Base-by-base conservation (phyloP, 768 basidiomycete genomes). In the Leccinellum rugosiceps region DNA sequence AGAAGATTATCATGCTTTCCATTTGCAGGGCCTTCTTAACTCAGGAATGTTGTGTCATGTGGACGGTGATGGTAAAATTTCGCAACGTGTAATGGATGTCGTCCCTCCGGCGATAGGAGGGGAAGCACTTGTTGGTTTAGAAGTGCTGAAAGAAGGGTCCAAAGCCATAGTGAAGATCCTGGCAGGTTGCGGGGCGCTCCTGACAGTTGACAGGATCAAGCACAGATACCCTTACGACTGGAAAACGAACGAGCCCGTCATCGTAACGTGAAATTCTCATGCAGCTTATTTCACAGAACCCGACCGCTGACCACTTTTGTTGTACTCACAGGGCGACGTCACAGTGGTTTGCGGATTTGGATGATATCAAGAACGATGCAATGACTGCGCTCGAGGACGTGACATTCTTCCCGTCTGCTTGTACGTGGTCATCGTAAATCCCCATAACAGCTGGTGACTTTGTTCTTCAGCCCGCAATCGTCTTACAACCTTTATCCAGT, bases 151-250 rank as follows among this genome's bases (percentile, higher is more conserved):
- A n/a, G 82, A 78, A 8, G 96, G 94, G 0, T 83, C 82, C 6
- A 83, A 80, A 58, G 80, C 79, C 17, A 77, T 96, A 45, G 80
- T 94, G 8, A 73, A 78, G 35, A 65, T 94, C 9, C 70, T 98
- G 50, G 70, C 79, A 19, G 66, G 75, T n/a, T 76, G 75, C 1
- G 82, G 76, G 6, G 58, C 68, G 2, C 75, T 98, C 15, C 68
- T 92, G 43, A 86, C 83, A 63, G 75, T 89, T 52, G 79, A 90
- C 69, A 79, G 79, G 62, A 82, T 92, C 64, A 86, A 83, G 64
- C 96, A 98, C 73, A 83, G 86, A 50, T 99, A 97, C 67, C 94
- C 96, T 0, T 95, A 94, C 68, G 96, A 99, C 65, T 98, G 95
- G 95, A 90, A 92, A 72, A 96, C 96, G 5, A 85, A 94, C 61